Base-by-base conservation (phyloP, 306 rosid genomes). In the Styphnolobium japonicum region DNA sequence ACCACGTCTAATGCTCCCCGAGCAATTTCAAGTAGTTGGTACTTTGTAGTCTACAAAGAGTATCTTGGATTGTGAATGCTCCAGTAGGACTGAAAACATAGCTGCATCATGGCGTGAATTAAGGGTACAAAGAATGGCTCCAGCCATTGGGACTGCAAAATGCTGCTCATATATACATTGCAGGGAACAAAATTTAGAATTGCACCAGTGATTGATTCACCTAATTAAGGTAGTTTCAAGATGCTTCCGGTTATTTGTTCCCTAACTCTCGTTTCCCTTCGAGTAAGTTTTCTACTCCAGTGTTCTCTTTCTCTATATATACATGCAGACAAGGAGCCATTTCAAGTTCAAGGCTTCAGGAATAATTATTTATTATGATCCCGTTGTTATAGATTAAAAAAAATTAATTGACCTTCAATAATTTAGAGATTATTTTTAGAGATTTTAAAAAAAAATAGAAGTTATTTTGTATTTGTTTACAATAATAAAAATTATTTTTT, bases 131-230 rank as follows among this genome's bases (percentile, higher is more conserved):
- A 94, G 86, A 81, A 94, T 74, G 60, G 90, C 97, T 56, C 97
- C 98, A 0, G 97, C 90, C 97, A 94, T 94, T 73, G 97, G 98
- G 40, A 87, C 97, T 61, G 95, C 93, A 74, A 94, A 94, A 75
- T 94, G 98, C n/a, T 92, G 84, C 89, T 94, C 98, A n/a, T n/a
- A n/a, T n/a, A 76, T 88, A 87, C 97, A 92, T 90, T 62, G 98
- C 95, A 39, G 97, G 97, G 57, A 89, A 84, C 55, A 16, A 80
- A 37, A 64, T n/a, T n/a, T 29, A 61, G 37, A 80, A 62, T 63
- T 29, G 56, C 45, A 69, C 60, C 63, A 80, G 52, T 9, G 33
- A 51, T 75, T 22, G n/a, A n/a, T n/a, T n/a, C 75, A 56, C 19
- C 21, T n/a, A n/a, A n/a, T n/a, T 48, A 10, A 2, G 16, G 63